These are phyloP conservation scores for Geranium incanum DNA, from an alignment of 441 rosid genomes.

Conservation along the genomic window DNA sequence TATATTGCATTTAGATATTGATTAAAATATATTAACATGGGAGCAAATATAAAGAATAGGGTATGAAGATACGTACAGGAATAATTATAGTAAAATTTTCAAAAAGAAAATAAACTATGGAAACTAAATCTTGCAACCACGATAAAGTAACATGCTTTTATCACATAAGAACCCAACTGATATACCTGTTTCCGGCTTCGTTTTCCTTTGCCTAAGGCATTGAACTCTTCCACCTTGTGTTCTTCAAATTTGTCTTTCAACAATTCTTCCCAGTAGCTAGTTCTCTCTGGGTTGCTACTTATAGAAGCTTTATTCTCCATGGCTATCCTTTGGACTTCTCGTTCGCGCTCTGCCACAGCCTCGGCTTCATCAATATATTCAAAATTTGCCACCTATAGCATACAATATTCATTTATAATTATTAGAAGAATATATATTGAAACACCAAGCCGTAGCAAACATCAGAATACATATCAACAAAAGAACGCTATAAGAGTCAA, in stretches of 20 bases:
- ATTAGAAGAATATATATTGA: slow-evolving; percentile 12
- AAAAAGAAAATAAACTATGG: background rate
- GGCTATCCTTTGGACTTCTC: slow-evolving; percentile 48
- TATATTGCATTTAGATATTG: too few relatives aligned
- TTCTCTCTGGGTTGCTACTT: slow-evolving; percentile 47
- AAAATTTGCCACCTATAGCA: slow-evolving; percentile 84
- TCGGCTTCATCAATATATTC: slow-evolving; percentile 85
- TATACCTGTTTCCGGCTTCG: slow-evolving; percentile 90
- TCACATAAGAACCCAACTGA: slow-evolving; percentile 4
- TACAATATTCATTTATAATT: slow-evolving; percentile 11
- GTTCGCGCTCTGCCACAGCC: slow-evolving; percentile 48
- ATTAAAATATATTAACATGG: too few relatives aligned
- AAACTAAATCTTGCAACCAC: background rate
- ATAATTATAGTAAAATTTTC: background rate
- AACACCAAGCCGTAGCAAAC: slow-evolving; percentile 11
- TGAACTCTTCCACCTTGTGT: slow-evolving; percentile 74
- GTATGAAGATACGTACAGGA: too few relatives aligned
- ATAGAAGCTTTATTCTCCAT: slow-evolving; percentile 47
- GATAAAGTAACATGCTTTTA: background rate
- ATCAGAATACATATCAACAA: background rate
- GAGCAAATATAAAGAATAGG: too few relatives aligned
- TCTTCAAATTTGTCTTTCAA: slow-evolving; percentile 69
- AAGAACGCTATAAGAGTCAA: background rate
- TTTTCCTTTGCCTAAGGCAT: slow-evolving; percentile 82
- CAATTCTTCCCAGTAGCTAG: slow-evolving; percentile 91